phyloP scores from a whole-genome alignment of 257 asterid genomes.

The Galeopsis tetrahit region DNA sequence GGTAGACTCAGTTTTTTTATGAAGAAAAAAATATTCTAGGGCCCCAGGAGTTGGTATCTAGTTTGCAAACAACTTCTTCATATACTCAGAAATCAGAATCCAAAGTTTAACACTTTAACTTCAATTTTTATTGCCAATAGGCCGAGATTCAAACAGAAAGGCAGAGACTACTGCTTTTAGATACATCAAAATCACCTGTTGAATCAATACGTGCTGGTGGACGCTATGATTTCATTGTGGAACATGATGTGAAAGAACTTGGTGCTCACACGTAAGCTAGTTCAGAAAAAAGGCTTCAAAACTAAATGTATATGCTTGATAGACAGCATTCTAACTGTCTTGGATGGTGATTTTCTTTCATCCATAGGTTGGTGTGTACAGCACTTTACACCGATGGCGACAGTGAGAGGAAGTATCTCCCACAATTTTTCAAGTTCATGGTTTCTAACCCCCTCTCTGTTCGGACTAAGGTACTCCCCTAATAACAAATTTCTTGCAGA shows the following conservation, averaged over 20 bases:
- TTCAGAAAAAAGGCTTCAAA: conserved; percentile 16
- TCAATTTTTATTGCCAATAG: conserved; percentile 51
- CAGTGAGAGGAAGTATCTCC: conserved; percentile 93
- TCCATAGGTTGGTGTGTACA: conserved; percentile 87
- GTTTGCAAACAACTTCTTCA: too few relatives aligned
- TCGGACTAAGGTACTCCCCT: conserved; percentile 79
- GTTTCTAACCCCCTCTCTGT: conserved; percentile 98
- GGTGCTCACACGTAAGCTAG: conserved; percentile 95
- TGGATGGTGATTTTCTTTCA: conserved; percentile 33
- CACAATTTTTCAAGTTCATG: conserved; percentile 93
- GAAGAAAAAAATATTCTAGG: too few relatives aligned
- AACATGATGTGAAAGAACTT: conserved; percentile 97
- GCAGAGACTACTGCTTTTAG: conserved; percentile 89
- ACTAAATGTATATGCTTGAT: not conserved
- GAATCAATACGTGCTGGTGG: conserved; percentile 97
- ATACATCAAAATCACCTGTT: conserved; percentile 91
- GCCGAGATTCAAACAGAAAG: conserved; percentile 98
- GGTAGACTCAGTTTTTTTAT: too few relatives aligned
- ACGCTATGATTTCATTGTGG: conserved; percentile 97
- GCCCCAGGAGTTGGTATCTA: too few relatives aligned
- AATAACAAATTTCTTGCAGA: conserved; percentile 18
- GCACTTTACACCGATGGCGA: conserved; percentile 93
- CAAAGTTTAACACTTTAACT: conserved; percentile 24
- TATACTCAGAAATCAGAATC: conserved; percentile 10
- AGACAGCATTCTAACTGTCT: conserved; percentile 31